Base-by-base conservation (phyloP, 1,139 yeast genomes). In the Protomyces macrosporus region DNA sequence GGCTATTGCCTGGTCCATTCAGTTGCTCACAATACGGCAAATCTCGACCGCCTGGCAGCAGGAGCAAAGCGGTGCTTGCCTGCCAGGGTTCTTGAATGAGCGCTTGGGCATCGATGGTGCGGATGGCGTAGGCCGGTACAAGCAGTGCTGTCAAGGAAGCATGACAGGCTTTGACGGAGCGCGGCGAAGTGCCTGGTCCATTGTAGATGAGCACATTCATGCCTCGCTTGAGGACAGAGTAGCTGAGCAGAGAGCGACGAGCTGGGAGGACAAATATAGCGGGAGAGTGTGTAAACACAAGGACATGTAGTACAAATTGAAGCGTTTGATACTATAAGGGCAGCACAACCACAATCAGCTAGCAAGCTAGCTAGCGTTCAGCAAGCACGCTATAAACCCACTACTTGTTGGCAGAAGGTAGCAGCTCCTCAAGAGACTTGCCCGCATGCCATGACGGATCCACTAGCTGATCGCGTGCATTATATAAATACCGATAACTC, bases 31-130 rank as follows among this genome's bases (percentile, higher is more conserved):
- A 88, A 72, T 82, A 87, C 0, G 97, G 97, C 61, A 90, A 76
- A 73, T 93, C 98, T 0, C 98, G 97, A 3, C 98, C 98, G 1
- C 98, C 98, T 0, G 98, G 99, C 35, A 95, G 75, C 3, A 91
- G 96, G 60, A 93, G 73, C 68, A 89, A 77, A 0, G 95, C 79
- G 0, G 98, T 88, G 70, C 66, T 64, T 10, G 63, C 36, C 70
- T 81, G 81, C 98, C 99, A 95, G 0, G 98, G 98, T 71, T 93
- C 98, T 51, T 82, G 81, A 57, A 82, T 74, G 14, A 93, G 74
- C 0, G 88, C 82, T 9, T 77, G 73, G 34, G 88, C 84, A 42
- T 84, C 82, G 0, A 90, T 87, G 2, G 88, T 81, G 30, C 85
- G 79, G 4, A 93, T 96, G 0, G 97, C 96, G 73, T 93, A 95